These are phyloP conservation scores for Stellera chamaejasme DNA, from an alignment of 345 rosid genomes.

Conservation along the genomic window DNA sequence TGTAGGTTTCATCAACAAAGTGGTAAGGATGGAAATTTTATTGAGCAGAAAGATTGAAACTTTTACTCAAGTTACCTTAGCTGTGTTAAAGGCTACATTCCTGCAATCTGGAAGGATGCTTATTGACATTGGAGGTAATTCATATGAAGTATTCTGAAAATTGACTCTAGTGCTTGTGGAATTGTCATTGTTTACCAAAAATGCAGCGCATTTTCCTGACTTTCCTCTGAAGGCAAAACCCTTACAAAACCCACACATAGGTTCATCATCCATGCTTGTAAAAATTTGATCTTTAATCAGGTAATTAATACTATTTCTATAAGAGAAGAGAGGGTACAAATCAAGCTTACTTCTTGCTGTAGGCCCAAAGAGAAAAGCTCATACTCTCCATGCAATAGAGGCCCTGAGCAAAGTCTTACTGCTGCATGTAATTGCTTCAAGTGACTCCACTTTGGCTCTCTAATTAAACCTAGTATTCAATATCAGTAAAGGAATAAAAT, in stretches of 20 bases:
- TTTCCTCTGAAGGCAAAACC: conserved; percentile 47
- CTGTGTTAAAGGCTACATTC: conserved; percentile 56
- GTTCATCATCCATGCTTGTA: not conserved
- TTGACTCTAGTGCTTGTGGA: conserved; percentile 19
- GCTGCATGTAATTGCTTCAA: conserved; percentile 60
- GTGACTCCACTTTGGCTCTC: conserved; percentile 82
- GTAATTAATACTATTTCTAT: no score
- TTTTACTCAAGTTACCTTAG: conserved; percentile 32
- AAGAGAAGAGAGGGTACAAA: not conserved
- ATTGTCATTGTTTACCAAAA: conserved; percentile 44
- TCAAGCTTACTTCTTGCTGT: conserved; percentile 40
- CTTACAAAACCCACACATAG: conserved; percentile 19
- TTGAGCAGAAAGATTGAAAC: not conserved
- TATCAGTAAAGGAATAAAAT: not conserved
- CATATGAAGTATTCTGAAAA: conserved; percentile 39
- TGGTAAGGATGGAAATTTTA: not conserved
- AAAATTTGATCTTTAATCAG: no score
- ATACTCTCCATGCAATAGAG: conserved; percentile 46
- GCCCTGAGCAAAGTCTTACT: conserved; percentile 36
- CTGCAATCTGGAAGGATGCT: conserved; percentile 74
- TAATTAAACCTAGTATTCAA: conserved; percentile 35
- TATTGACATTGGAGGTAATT: conserved; percentile 50
- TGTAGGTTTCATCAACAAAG: not conserved
- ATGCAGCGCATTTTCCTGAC: conserved; percentile 50
- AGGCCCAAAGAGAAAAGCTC: conserved; percentile 26